Conservation (phyloP, 352 stramenopile species). For the Pythium myriotylum region DNA sequence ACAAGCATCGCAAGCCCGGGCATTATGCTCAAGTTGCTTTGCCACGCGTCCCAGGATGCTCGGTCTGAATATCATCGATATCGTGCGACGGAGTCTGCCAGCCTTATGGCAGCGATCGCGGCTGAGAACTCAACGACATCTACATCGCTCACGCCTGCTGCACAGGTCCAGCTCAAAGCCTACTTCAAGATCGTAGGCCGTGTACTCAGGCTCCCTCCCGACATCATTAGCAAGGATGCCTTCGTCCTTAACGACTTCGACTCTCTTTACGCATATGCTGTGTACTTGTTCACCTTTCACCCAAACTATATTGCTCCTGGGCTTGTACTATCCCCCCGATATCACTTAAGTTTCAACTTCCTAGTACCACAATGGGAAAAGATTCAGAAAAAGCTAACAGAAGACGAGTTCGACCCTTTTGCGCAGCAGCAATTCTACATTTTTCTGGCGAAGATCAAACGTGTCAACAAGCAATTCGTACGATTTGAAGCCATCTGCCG, state of each 20-base stretch:
- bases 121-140: constrained; percentile 57
- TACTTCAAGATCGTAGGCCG: constrained; percentile 73
- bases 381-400: constrained; percentile 54
- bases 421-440: constrained; percentile 78
- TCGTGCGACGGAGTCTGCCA: constrained; percentile 40
- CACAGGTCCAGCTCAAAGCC: constrained; percentile 62
- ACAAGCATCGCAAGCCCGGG: constrained; percentile 54
- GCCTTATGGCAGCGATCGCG: constrained; percentile 24
- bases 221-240: constrained; percentile 66
- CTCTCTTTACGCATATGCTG: constrained; percentile 62
- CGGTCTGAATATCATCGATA: constrained; percentile 55
- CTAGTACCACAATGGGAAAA: constrained; percentile 68
- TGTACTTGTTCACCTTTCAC: constrained; percentile 70
- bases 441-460: constrained; percentile 69
- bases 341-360: constrained; percentile 66
- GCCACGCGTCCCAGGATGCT: constrained; percentile 54
- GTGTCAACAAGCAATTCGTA: constrained; percentile 62
- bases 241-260: constrained; percentile 80
- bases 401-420: constrained; percentile 66
- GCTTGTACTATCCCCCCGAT: constrained; percentile 43
- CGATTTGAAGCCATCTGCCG: constrained; percentile 60
- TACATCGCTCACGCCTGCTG: constrained; percentile 52
- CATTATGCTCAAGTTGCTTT: constrained; percentile 77
- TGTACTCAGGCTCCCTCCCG: constrained; percentile 53
- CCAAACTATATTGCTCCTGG: constrained; percentile 60